These are phyloP conservation scores for Phlebopus sp. DNA, from an alignment of 1,284 basidiomycete species.

Conservation along the genomic window DNA sequence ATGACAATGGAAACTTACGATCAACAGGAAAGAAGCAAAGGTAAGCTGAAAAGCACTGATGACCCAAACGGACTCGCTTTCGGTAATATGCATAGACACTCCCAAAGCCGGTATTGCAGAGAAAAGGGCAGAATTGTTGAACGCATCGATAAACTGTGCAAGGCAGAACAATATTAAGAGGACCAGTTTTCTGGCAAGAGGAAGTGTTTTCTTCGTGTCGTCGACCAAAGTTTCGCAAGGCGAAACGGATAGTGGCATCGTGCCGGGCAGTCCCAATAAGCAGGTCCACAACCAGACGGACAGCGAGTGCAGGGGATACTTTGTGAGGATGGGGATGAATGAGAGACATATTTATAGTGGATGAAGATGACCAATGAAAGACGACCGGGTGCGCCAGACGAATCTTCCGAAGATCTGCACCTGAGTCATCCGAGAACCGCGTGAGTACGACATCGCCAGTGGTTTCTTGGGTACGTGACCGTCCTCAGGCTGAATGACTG, in stretches of 20 bases:
- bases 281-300: too few relatives aligned
- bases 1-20: slow-evolving; percentile 29
- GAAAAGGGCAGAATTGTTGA: slow-evolving; percentile 45
- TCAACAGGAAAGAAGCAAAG: slow-evolving; percentile 36
- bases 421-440: too few relatives aligned
- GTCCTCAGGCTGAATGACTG: too few relatives aligned
- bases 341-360: too few relatives aligned
- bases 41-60: slow-evolving; percentile 36
- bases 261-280: not conserved
- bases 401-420: too few relatives aligned
- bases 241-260: slow-evolving; percentile 12
- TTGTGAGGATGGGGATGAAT: too few relatives aligned
- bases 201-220: slow-evolving; percentile 1
- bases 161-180: slow-evolving; percentile 39
- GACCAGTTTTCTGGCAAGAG: slow-evolving; percentile 28
- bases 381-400: too few relatives aligned
- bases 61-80: slow-evolving; percentile 29
- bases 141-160: slow-evolving; percentile 41
- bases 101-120: slow-evolving; percentile 35
- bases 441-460: too few relatives aligned
- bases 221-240: slow-evolving; percentile 33
- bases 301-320: too few relatives aligned
- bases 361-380: too few relatives aligned
- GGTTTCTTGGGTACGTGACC: too few relatives aligned
- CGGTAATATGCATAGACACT: slow-evolving; percentile 22